Base-by-base conservation (phyloP, 306 rosid species). In the Rosa chinensis region DNA sequence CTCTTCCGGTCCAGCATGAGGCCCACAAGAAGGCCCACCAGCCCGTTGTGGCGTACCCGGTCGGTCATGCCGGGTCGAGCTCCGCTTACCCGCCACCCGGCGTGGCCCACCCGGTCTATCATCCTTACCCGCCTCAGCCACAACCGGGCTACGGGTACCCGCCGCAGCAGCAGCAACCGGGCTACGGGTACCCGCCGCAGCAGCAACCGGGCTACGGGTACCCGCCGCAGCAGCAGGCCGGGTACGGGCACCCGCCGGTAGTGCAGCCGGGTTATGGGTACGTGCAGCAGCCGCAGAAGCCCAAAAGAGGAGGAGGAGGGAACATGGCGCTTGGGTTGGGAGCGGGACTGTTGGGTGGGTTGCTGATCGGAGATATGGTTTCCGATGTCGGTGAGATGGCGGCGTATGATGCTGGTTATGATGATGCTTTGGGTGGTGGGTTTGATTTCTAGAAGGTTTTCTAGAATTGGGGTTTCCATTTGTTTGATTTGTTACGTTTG, bases 271-370 rank as follows among this genome's bases (percentile, higher is more conserved):
- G 69, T 63, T 63, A 63, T 35, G 69, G 69, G 69, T 63, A 63
- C n/a, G 43, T 43, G 20, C 67, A 61, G 37, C 69, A 70, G 70
- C 76, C 77, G 17, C 82, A 82, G 72, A 87, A 81, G 85, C 77
- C 82, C 2, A 81, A 58, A 66, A 81, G 39, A 74, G 56, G 70
- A 37, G 56, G 70, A 37, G 80, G 82, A 8, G 76, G 79, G 0
- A 81, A 79, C 52, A 79, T 81, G 84, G 90, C 53, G 63, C 5
- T 88, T 39, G 91, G 91, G 4, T 16, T 84, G 1, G 87, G 89
- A 12, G 91, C 91, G 66, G 91, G 89, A 17, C 56, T 85, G 70
- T 75, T 88, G 10, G 91, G 91, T 21, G 91, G 91, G 8, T 77
- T 88, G 81, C 10, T 88, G 81, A 53, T 88, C 13, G 91, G 91